Evolutionary conservation across 306 rosid genomes (phyloP).

Genomic region (Begonia fuchsioides): DNA sequence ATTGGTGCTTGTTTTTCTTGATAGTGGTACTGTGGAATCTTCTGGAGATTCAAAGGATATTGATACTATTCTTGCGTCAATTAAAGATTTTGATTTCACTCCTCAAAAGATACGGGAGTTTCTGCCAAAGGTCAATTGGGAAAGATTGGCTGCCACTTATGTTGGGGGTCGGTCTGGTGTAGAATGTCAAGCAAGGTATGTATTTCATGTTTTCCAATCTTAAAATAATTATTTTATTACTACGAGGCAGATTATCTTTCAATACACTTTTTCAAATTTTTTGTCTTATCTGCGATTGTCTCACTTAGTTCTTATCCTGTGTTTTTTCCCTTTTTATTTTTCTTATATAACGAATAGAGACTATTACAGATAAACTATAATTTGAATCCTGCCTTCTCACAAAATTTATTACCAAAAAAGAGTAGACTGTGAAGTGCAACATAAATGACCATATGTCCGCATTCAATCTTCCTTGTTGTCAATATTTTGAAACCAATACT

Average conservation of each 20-base stretch:
- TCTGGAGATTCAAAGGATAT: slow-evolving; percentile 34
- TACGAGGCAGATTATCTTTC: too few species aligned
- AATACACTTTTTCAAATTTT: neutral
- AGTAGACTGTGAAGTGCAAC: too few species aligned
- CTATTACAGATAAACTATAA: too few species aligned
- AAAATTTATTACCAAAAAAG: too few species aligned
- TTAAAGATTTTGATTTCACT: slow-evolving; percentile 43
- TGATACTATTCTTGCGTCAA: slow-evolving; percentile 40
- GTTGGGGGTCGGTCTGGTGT: slow-evolving; percentile 54
- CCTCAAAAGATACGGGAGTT: slow-evolving; percentile 43
- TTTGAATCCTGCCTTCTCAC: too few species aligned
- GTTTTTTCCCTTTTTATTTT: neutral
- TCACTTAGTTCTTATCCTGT: neutral
- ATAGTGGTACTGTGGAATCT: slow-evolving; percentile 31
- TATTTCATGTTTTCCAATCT: neutral
- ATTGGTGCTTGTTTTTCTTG: neutral
- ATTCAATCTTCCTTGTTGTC: too few species aligned
- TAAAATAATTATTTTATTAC: neutral
- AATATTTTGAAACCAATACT: too few species aligned
- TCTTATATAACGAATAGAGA: neutral
- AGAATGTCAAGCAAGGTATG: slow-evolving; percentile 91
- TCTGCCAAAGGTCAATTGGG: slow-evolving; percentile 79
- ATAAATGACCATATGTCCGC: too few species aligned
- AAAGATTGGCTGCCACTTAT: slow-evolving; percentile 61
- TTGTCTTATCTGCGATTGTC: too few species aligned